These are phyloP conservation scores for Suillus placidus DNA, from an alignment of 768 basidiomycete species.

Conservation along the genomic window DNA sequence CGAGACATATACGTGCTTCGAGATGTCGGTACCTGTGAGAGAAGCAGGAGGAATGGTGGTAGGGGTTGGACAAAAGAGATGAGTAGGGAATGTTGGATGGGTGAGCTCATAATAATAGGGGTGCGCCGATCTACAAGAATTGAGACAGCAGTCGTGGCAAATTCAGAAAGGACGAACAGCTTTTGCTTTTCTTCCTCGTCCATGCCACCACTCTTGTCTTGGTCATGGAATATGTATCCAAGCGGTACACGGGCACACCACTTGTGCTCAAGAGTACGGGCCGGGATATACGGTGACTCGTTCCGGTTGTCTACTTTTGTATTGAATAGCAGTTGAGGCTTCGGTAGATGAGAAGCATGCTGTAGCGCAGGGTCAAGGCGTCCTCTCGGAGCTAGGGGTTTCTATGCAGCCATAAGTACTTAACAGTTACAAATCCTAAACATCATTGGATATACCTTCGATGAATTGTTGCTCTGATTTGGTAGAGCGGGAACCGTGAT, in stretches of 20 bases:
- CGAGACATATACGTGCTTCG: constrained; percentile 67
- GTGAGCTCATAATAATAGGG: constrained; percentile 88
- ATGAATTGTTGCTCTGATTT: constrained; percentile 21
- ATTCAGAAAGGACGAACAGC: constrained; percentile 13
- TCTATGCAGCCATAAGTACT: constrained; percentile 27
- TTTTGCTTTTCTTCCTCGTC: constrained; percentile 25
- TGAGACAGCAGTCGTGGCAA: neutral
- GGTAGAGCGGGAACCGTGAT: constrained; percentile 55
- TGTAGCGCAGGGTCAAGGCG: constrained; percentile 63
- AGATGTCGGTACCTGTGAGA: constrained; percentile 50
- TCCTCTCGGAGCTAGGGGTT: constrained; percentile 39
- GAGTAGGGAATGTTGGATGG: constrained; percentile 68
- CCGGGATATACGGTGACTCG: constrained; percentile 63
- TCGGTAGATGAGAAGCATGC: constrained; percentile 73
- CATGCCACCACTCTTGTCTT: constrained; percentile 24
- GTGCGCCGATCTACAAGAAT: constrained; percentile 46
- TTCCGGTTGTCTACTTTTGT: constrained; percentile 59
- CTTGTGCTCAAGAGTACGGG: constrained; percentile 62
- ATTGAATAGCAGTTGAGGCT: constrained; percentile 82
- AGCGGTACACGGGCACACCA: constrained; percentile 83
- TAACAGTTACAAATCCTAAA: neutral
- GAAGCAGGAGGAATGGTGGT: constrained; percentile 55
- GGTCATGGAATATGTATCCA: constrained; percentile 55
- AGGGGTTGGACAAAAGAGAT: constrained; percentile 57
- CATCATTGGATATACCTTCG: constrained; percentile 34